These are phyloP conservation scores for Rosellinia necatrix DNA, from an alignment of 2,329 filamentous ascomycete species.

Conservation along the genomic window DNA sequence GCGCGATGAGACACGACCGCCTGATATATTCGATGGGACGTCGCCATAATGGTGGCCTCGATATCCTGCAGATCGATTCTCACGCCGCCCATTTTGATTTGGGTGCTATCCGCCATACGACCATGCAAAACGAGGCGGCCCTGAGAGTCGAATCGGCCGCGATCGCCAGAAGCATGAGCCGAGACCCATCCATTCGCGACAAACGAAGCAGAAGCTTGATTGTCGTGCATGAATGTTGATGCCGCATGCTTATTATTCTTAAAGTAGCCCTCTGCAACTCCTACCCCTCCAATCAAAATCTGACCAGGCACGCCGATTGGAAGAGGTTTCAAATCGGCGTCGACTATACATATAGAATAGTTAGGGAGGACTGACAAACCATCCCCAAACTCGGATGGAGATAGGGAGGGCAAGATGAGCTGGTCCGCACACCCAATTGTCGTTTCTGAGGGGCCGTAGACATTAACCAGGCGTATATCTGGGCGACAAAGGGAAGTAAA, in stretches of 20 bases:
- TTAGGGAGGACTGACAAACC: background rate
- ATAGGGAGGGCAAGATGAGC: too few relatives aligned
- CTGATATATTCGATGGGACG: too few relatives aligned
- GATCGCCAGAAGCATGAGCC: background rate
- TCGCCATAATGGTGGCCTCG: too few relatives aligned
- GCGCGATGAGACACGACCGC: too few relatives aligned
- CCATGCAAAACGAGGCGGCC: background rate
- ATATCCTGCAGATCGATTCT: constrained; percentile 1
- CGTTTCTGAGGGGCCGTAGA: constrained; percentile 1
- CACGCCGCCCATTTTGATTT: background rate
- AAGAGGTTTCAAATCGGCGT: background rate
- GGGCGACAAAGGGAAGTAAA: too few relatives aligned
- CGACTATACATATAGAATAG: background rate
- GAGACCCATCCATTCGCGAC: background rate
- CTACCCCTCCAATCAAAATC: background rate
- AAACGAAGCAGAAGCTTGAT: background rate
- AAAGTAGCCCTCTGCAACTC: background rate
- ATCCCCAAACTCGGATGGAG: too few relatives aligned
- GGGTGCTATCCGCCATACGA: background rate
- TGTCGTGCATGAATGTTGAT: background rate
- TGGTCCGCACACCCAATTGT: too few relatives aligned
- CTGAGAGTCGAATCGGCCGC: background rate
- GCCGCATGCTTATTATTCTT: background rate
- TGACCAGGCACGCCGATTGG: background rate
- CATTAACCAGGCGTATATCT: too few relatives aligned